Base-by-base conservation (phyloP, 2,329 filamentous ascomycete species). In the Aspergillus pseudoterreus region DNA sequence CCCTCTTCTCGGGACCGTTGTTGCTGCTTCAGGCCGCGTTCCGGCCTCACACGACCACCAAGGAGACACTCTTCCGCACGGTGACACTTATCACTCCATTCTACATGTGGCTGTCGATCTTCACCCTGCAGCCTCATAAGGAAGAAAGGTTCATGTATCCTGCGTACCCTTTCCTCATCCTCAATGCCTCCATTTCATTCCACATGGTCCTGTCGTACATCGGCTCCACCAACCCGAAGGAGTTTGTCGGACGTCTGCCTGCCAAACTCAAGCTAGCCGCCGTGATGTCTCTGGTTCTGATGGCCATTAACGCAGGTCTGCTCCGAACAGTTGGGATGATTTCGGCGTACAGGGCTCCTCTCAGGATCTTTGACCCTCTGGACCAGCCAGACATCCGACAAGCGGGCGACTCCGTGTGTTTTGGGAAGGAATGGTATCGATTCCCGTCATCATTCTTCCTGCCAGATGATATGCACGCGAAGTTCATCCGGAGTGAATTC, bases 121-220 rank as follows among this genome's bases (percentile, higher is more conserved):
- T 99, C 74, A 92, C 89, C 0, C 68, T 87, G 8, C 94, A 99
- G 67, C 90, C 94, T 14, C 94, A 99, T 74, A 99, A 99, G 66
- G 94, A 99, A 69, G 94, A 99, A 72, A 82, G 94, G 6, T 99
- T 99, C 76, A 97, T 99, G 92, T 99, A 96, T 64, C 94, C 94
- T 0, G 88, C 84, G 2, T 99, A 99, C 64, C 94, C 94, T 1
- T 90, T 92, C 57, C 78, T 99, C 35, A 87, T 88, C 0, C 78
- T 99, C 33, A 96, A 96, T 63, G 92, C 92, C 2, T 88, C 92
- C 8, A 81, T 96, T 48, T 82, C 89, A 4, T 75, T 95, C 33
- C 91, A 97, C 68, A 87, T 95, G 52, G 65, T 95, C 1, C 78
- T 97, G 14, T 79, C 84, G 11, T 85, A 86, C 35, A 73, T 96